These are phyloP conservation scores for Thuidium tamariscinum DNA, from an alignment of 225 moss, liverwort and hornwort species.

Conservation along the genomic window DNA sequence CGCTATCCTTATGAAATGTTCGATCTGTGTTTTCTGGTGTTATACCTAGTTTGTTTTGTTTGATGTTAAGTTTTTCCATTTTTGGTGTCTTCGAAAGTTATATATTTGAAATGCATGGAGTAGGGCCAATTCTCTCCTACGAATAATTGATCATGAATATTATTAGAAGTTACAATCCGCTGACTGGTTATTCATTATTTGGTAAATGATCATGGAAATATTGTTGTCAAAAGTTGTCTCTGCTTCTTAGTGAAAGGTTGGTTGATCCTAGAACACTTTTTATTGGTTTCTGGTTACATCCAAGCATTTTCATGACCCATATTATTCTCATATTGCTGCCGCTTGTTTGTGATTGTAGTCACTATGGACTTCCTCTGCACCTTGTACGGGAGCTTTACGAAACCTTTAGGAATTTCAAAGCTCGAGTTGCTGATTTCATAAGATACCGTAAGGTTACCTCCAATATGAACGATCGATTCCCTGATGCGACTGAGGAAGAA, in stretches of 20 bases:
- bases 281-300: not conserved
- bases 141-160: not conserved
- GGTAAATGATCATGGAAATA: not conserved
- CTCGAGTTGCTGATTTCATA: constrained; percentile 94
- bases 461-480: constrained; percentile 99
- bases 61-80: not conserved
- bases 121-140: not conserved
- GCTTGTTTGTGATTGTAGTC: constrained; percentile 34
- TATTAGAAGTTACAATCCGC: not conserved
- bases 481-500: constrained; percentile 93
- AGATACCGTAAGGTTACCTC: constrained; percentile 95
- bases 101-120: not conserved
- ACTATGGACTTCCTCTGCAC: constrained; percentile 93
- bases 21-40: not conserved
- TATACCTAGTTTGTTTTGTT: not conserved
- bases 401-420: constrained; percentile 97
- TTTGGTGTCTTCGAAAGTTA: not conserved
- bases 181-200: not conserved
- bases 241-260: not conserved
- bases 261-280: not conserved
- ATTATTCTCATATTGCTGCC: not conserved
- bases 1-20: not conserved
- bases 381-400: constrained; percentile 97
- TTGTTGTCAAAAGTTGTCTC: not conserved
- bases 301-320: not conserved